A percentile compares a stretch with the other conserved stretches of the same genome.
These are phyloP conservation scores for Mycogone perniciosa DNA, from an alignment of 2,329 filamentous ascomycete genomes.

Conservation along the genomic window DNA sequence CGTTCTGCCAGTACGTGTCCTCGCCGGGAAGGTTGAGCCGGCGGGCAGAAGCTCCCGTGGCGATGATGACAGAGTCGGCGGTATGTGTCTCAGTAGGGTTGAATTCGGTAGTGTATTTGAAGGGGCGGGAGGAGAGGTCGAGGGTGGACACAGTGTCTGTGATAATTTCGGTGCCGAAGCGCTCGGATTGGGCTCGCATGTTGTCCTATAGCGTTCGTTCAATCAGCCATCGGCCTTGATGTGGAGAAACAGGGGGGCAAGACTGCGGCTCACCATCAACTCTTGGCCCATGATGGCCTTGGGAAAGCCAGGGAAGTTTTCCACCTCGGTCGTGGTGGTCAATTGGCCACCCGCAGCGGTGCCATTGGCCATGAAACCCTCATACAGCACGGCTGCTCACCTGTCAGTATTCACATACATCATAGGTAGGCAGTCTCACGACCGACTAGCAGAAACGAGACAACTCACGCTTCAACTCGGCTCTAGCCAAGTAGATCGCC, in stretches of 20 bases:
- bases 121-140: constrained; percentile 76
- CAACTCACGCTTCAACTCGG: constrained; percentile 73
- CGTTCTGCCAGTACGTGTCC: constrained; percentile 95
- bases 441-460: too few relatives aligned
- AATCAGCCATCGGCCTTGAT: neutral
- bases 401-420: neutral
- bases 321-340: constrained; percentile 95
- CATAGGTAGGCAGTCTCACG: too few relatives aligned
- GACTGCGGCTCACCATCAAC: constrained; percentile 60
- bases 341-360: constrained; percentile 94
- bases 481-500: constrained; percentile 90
- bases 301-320: constrained; percentile 96
- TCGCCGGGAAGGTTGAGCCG: constrained; percentile 79
- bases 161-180: constrained; percentile 88
- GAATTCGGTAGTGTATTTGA: constrained; percentile 92
- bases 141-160: constrained; percentile 87
- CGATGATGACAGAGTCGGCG: constrained; percentile 86
- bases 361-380: constrained; percentile 96
- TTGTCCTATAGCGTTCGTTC: constrained; percentile 51
- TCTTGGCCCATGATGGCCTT: constrained; percentile 79
- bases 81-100: constrained; percentile 77
- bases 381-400: constrained; percentile 72
- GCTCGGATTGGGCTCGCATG: constrained; percentile 86
- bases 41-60: constrained; percentile 87
- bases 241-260: neutral